phyloP scores from a whole-genome alignment of 306 rosid genomes.

The Begonia loranthoides region DNA sequence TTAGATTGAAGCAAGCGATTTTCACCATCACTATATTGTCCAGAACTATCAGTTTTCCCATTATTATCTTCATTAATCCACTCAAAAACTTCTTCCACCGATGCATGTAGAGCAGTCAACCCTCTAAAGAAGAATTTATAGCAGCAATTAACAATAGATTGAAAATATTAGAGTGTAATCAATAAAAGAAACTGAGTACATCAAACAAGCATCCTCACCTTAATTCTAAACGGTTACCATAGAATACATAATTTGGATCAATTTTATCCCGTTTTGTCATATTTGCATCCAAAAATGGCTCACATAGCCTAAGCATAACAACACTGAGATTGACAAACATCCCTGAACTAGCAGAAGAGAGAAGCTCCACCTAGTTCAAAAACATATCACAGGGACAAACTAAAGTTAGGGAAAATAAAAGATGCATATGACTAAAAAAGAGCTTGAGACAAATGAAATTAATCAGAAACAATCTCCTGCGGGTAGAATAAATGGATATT shows the following conservation, averaged over 20 bases:
- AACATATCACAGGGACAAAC: background rate
- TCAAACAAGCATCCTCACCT: constrained; percentile 37
- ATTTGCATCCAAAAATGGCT: constrained; percentile 86
- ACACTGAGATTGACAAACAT: constrained; percentile 95
- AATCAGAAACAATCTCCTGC: no score
- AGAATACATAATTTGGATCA: constrained; percentile 77
- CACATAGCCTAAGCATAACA: constrained; percentile 91
- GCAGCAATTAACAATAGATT: constrained; percentile 21
- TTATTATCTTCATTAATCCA: constrained; percentile 46
- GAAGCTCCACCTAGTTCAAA: constrained; percentile 64
- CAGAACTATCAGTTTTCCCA: constrained; percentile 22
- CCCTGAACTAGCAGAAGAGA: constrained; percentile 97
- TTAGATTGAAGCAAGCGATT: constrained; percentile 74
- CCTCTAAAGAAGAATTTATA: constrained; percentile 38
- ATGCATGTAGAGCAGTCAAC: constrained; percentile 95
- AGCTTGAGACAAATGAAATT: no score
- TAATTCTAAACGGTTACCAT: constrained; percentile 62
- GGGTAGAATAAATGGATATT: no score
- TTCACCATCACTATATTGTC: constrained; percentile 36
- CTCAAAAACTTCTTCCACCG: constrained; percentile 85
- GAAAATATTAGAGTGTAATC: constrained; percentile 10
- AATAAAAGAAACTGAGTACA: constrained; percentile 5
- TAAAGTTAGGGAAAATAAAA: no score
- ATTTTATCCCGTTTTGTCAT: constrained; percentile 77
- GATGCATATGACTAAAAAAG: no score